Conservation (phyloP, 2,329 filamentous ascomycete genomes). For the Trichoderma sp. region DNA sequence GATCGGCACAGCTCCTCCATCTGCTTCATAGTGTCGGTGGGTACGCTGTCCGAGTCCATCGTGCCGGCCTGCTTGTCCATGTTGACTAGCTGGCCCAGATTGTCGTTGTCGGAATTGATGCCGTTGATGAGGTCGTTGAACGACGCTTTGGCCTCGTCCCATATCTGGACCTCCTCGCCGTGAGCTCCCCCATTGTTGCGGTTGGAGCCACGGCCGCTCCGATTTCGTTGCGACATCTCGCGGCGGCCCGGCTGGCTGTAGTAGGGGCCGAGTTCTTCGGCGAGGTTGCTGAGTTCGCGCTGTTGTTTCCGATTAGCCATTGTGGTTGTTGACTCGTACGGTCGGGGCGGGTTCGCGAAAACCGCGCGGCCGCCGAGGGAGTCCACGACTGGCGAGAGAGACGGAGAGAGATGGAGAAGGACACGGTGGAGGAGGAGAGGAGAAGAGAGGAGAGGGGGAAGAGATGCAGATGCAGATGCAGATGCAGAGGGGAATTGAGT, state of each 20-base stretch:
- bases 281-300: slow-evolving; percentile 34
- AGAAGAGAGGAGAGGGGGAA: background rate
- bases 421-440: background rate
- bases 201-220: slow-evolving; percentile 44
- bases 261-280: slow-evolving; percentile 35
- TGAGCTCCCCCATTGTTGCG: slow-evolving; percentile 43
- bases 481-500: background rate
- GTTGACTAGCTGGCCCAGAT: slow-evolving; percentile 37
- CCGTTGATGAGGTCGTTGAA: slow-evolving; percentile 39
- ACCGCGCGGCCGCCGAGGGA: slow-evolving; percentile 12
- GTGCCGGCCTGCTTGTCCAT: slow-evolving; percentile 42
- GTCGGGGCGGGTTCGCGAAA: slow-evolving; percentile 12
- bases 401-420: slow-evolving; percentile 17
- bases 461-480: background rate
- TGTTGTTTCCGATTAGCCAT: slow-evolving; percentile 37
- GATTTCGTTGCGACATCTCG: slow-evolving; percentile 44
- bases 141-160: slow-evolving; percentile 41
- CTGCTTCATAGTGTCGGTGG: slow-evolving; percentile 38
- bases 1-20: slow-evolving; percentile 44
- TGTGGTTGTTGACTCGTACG: background rate
- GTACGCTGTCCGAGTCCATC: slow-evolving; percentile 38
- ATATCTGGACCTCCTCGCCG: slow-evolving; percentile 44
- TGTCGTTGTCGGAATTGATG: slow-evolving; percentile 44
- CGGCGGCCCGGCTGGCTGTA: slow-evolving; percentile 27
- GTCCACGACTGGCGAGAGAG: slow-evolving; percentile 5